Evolutionary conservation across 1,284 basidiomycete genomes (phyloP).

Genomic region (Austropuccinia psidii): DNA sequence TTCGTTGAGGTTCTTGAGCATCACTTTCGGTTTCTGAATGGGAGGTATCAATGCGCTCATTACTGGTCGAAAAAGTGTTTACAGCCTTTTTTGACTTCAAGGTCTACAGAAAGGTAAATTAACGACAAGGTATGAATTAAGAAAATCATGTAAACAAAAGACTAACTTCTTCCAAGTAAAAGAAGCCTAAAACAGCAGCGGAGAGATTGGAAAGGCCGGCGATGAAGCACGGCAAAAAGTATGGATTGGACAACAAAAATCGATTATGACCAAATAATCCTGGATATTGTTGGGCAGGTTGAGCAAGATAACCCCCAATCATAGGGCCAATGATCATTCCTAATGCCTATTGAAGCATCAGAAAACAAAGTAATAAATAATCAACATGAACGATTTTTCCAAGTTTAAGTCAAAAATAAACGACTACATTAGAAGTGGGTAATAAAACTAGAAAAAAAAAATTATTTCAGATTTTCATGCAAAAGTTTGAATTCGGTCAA

Average conservation of each 20-base stretch:
- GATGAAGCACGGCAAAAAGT: conserved; percentile 34
- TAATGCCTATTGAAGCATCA: not conserved
- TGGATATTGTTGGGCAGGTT: conserved; percentile 29
- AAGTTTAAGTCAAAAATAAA: not conserved
- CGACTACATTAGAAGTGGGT: conserved; percentile 10
- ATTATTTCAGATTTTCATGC: not conserved
- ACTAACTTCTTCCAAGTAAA: conserved; percentile 32
- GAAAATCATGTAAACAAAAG: too few relatives aligned
- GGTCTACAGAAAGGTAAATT: too few relatives aligned
- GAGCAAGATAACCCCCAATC: conserved; percentile 32
- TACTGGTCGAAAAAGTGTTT: too few relatives aligned
- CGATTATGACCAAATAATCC: not conserved
- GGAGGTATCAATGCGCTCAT: too few relatives aligned
- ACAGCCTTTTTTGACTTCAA: too few relatives aligned
- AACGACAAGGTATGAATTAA: too few relatives aligned
- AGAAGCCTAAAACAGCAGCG: conserved; percentile 17
- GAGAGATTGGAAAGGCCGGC: conserved; percentile 17
- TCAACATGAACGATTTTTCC: too few relatives aligned
- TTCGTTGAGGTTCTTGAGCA: not conserved
- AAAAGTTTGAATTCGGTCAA: not conserved
- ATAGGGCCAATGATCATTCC: conserved; percentile 25
- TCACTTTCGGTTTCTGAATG: too few relatives aligned
- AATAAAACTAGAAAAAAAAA: not conserved
- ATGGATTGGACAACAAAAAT: conserved; percentile 23
- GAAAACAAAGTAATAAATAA: not conserved